These are phyloP conservation scores for Ormosia semicastrata DNA, from an alignment of 306 rosid species.

Conservation along the genomic window DNA sequence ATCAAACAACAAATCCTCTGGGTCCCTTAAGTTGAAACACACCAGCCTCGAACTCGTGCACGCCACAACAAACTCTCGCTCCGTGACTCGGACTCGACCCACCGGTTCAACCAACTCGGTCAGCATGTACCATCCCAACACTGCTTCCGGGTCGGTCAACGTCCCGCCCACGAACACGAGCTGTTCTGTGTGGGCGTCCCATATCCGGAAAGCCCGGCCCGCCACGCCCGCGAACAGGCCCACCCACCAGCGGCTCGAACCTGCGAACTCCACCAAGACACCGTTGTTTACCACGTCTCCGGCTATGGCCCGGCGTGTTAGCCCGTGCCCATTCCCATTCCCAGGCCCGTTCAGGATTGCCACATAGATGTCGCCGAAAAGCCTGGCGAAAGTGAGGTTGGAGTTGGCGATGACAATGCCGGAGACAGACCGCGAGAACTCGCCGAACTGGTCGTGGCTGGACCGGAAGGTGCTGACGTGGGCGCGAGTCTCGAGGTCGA, in stretches of 20 bases:
- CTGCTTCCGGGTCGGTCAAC: conserved; percentile 68
- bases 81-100: conserved; percentile 65
- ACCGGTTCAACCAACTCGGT: conserved; percentile 48
- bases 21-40: conserved; percentile 51
- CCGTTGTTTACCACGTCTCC: conserved; percentile 68
- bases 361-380: conserved; percentile 68
- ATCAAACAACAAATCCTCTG: conserved; percentile 33
- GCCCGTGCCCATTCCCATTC: not conserved
- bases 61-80: conserved; percentile 54
- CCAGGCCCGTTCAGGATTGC: conserved; percentile 6
- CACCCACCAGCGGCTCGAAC: conserved; percentile 64
- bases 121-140: conserved; percentile 84
- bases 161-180: conserved; percentile 53
- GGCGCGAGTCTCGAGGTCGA: conserved; percentile 39
- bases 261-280: conserved; percentile 64
- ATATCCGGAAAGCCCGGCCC: conserved; percentile 66
- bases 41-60: conserved; percentile 58
- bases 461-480: conserved; percentile 60
- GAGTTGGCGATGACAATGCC: conserved; percentile 48
- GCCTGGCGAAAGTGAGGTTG: conserved; percentile 44
- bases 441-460: conserved; percentile 44
- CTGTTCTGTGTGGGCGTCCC: conserved; percentile 51
- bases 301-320: not conserved
- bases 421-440: conserved; percentile 57
- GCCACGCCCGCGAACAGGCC: conserved; percentile 78